Evolutionary conservation across 805 yeast genomes (phyloP).

Genomic region (Cyberlindnera bimundalis): DNA sequence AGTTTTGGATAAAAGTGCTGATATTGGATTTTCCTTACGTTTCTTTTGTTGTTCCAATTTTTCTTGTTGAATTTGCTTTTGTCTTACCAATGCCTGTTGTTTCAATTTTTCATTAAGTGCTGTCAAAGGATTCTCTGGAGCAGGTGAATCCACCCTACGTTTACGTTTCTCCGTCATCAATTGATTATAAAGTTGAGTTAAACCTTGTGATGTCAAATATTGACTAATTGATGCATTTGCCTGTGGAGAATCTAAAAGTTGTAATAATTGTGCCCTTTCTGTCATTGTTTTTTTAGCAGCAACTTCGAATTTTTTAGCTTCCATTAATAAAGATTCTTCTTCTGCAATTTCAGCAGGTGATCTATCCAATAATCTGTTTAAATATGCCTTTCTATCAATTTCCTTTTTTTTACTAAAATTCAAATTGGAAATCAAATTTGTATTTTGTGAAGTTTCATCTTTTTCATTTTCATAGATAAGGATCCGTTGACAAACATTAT

Average conservation of each 20-base stretch:
- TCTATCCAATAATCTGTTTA: conserved; percentile 71
- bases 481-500: conserved; percentile 58
- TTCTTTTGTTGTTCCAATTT: conserved; percentile 23
- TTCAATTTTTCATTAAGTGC: conserved; percentile 36
- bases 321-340: conserved; percentile 90
- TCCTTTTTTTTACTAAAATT: conserved; percentile 71
- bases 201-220: conserved; percentile 81
- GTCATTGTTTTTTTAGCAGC: conserved; percentile 84
- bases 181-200: conserved; percentile 79
- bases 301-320: conserved; percentile 87
- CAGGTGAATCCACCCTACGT: conserved; percentile 39
- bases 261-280: conserved; percentile 77
- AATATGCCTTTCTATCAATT: conserved; percentile 72
- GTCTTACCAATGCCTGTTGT: conserved; percentile 27
- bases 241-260: conserved; percentile 84
- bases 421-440: conserved; percentile 58
- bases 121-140: conserved; percentile 44
- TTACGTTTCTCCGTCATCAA: conserved; percentile 66
- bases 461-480: conserved; percentile 41
- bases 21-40: conserved; percentile 32
- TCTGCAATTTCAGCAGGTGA: conserved; percentile 97
- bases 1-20: conserved; percentile 33
- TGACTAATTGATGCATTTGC: conserved; percentile 69
- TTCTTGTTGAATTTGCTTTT: conserved; percentile 25
- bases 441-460: conserved; percentile 40